Conservation (phyloP, 2,329 filamentous ascomycete species). For the Fusarium redolens region DNA sequence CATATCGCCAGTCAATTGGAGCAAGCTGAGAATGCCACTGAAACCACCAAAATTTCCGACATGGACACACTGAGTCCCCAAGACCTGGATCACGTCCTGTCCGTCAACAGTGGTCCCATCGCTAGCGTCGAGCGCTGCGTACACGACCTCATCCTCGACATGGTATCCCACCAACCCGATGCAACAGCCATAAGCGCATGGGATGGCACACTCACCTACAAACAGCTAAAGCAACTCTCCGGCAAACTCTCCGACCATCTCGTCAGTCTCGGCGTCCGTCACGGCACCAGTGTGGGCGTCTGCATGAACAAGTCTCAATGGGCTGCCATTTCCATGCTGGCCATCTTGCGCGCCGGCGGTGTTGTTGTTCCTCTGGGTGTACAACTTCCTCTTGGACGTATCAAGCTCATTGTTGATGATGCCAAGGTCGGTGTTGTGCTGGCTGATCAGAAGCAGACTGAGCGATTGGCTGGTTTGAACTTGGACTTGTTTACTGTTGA, state of each 20-base stretch:
- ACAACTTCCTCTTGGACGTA: neutral
- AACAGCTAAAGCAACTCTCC: neutral
- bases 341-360: neutral
- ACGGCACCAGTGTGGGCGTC: neutral
- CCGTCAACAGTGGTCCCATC: neutral
- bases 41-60: accelerated
- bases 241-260: neutral
- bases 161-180: neutral
- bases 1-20: neutral
- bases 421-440: neutral
- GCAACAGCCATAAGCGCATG: neutral
- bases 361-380: neutral
- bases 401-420: neutral
- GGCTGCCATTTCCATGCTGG: neutral
- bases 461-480: neutral
- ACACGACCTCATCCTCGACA: neutral
- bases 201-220: neutral
- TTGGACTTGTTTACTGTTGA: neutral
- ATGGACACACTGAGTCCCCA: neutral
- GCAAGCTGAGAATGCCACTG: accelerated
- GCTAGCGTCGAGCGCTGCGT: neutral
- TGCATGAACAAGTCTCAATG: constrained; percentile 8
- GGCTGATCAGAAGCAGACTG: neutral
- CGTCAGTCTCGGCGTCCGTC: neutral
- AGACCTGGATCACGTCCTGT: neutral